Percentiles rank a stretch among this genome's conserved stretches.
phyloP scores from a whole-genome alignment of 768 basidiomycete genomes.

The Krasilnikovozyma curviuscula region DNA sequence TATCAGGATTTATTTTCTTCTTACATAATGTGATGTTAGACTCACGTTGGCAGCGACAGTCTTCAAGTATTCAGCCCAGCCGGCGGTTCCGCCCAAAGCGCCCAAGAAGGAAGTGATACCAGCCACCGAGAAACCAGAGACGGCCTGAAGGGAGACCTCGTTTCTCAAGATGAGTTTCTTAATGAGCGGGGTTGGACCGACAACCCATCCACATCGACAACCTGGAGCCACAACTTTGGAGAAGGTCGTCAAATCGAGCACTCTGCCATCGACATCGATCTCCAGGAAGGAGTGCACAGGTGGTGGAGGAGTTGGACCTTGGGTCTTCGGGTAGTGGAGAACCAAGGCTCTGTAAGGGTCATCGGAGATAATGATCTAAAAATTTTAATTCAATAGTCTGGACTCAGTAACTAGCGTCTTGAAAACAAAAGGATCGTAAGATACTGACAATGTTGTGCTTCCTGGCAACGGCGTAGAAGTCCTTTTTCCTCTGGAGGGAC shows the following conservation, averaged over 20 bases:
- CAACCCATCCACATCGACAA: conserved; percentile 7
- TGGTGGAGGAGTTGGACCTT: not conserved
- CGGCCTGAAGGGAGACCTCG: conserved; percentile 8
- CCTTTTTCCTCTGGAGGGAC: not conserved
- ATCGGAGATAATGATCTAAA: conserved; percentile 8
- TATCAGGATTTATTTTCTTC: no score
- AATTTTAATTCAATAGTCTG: no score
- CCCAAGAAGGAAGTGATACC: conserved; percentile 8
- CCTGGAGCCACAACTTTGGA: conserved; percentile 10
- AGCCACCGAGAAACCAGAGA: conserved; percentile 8
- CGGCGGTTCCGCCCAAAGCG: conserved; percentile 6
- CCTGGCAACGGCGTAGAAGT: conserved; percentile 3
- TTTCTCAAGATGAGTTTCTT: not conserved
- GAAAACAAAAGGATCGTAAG: no score
- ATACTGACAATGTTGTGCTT: conserved; percentile 8
- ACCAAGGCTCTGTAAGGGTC: conserved; percentile 6
- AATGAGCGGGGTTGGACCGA: conserved; percentile 1
- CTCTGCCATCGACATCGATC: conserved; percentile 9
- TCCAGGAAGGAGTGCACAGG: not conserved
- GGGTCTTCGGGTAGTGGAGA: conserved; percentile 1
- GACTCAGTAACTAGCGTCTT: no score
- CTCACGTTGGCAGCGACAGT: not conserved
- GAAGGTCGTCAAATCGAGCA: conserved; percentile 4
- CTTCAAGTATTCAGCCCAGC: conserved; percentile 4
- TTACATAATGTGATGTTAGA: not conserved